Evolutionary conservation across 768 basidiomycete genomes (phyloP).

Genomic region (Gymnopilus junonius): DNA sequence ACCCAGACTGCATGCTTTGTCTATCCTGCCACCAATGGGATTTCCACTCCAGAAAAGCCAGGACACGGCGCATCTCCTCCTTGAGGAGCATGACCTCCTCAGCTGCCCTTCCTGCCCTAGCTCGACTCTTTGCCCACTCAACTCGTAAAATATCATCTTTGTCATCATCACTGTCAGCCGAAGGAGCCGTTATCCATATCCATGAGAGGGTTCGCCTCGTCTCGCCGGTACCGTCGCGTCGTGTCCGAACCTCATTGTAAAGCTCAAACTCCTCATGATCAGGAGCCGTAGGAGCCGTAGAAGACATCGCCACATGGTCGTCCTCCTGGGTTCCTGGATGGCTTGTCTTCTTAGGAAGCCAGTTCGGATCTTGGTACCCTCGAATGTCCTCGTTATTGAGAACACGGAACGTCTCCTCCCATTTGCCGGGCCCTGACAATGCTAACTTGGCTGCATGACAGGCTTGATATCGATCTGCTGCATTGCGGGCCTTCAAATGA

Average conservation of each 20-base stretch:
- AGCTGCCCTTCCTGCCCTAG: slow-evolving; percentile 14
- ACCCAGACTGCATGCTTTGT: background rate
- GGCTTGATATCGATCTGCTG: slow-evolving; percentile 9
- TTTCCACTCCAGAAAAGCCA: slow-evolving; percentile 14
- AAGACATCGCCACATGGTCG: background rate
- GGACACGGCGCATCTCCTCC: slow-evolving; percentile 19
- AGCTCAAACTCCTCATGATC: background rate
- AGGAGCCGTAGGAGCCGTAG: background rate
- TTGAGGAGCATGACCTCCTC: slow-evolving; percentile 18
- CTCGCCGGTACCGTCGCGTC: background rate
- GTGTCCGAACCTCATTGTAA: background rate
- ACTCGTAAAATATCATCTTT: background rate
- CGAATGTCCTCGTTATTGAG: slow-evolving; percentile 15
- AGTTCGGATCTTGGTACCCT: slow-evolving; percentile 13
- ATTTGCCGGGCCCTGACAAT: slow-evolving; percentile 3
- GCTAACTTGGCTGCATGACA: slow-evolving; percentile 4
- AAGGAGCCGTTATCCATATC: background rate
- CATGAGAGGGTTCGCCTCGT: background rate
- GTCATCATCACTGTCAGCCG: background rate
- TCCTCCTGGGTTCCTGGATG: slow-evolving; percentile 2
- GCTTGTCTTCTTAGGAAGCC: background rate
- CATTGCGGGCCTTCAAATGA: slow-evolving; percentile 1
- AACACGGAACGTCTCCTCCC: slow-evolving; percentile 2
- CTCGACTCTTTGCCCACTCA: slow-evolving; percentile 12
- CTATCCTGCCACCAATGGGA: slow-evolving; percentile 7